Evolutionary conservation across 805 yeast species (phyloP), one percentile per base, ranked within the genome.

Genomic region (Metschnikowia aberdeeniae): DNA sequence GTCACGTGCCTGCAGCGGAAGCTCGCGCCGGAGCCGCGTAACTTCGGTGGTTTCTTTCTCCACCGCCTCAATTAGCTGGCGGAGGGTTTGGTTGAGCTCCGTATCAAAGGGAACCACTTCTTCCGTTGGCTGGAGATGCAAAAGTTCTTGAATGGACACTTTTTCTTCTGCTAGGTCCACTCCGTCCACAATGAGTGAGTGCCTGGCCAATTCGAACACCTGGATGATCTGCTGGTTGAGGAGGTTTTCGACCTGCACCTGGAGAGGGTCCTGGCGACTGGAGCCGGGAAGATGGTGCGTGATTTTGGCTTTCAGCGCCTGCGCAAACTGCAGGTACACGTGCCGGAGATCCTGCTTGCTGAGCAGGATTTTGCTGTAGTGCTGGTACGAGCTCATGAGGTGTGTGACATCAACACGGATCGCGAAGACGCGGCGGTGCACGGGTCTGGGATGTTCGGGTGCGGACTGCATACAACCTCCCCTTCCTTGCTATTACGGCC

Each of bases 51-150:
- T 79, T 49, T 77, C 78, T 39, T 72, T 75, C 51, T 87, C 95
- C 46, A 86, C 82, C 32, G 75, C 70, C 40, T 73, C 72, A 50
- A 85, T 77, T 40, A 78, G 54, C 40, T 73, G 68, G 38, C 92
- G 68, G 26, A 86, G 73, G 44, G 70, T 60, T 46, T 77, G 81
- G 60, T 84, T 83, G 47, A 85, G 62, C 14, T 75, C 81, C 33
- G 75, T 63, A 57, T 87, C 92, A 61, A 84, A 85, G 0, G 90
- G 89, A 58, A 84, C 93, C 7, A 80, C 73, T 46, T 75, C 75
- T 45, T 67, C 72, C 33, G 34, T 52, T 5, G 69, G 62, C 30
- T 56, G 53, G 32, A 66, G 49, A 19, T 65, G 51, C 7, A 70
- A 48, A 4, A 64, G 34, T 10, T 62, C 64, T 32, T 45, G 50